Base-by-base conservation (phyloP, 208 protist species). In the Trichomonas tenax region DNA sequence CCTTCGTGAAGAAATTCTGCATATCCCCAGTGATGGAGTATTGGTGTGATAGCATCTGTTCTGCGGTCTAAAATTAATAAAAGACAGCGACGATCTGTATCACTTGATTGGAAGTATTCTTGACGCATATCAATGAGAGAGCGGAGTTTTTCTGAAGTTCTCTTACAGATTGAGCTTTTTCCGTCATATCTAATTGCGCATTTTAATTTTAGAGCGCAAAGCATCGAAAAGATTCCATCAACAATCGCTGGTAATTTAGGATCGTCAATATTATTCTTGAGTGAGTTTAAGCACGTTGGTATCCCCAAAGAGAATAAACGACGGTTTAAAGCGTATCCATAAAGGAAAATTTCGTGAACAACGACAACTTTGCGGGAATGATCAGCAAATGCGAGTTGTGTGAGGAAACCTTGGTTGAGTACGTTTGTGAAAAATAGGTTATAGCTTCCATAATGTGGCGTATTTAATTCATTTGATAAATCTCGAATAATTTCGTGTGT, bases 401-500 rank as follows among this genome's bases (percentile, higher is more conserved):
- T 34, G n/a, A 93, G 15, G 3, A 34, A 51, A 36, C 31, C 86
- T 93, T 93, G 41, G 8, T 34, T 23, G 0, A 93, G 40, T 17
- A 51, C 44, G 38, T 93, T 93, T 34, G 86, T 93, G 51, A 93
- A 93, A 26, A 93, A 93, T 51, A 93, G n/a, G 26, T 93, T 49
- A 93, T 93, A 93, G 14, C 40, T 51, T 4, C 36, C 45, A 36
- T 48, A 93, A 26, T 93, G 86, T 4, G 86, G 86, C 8, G 44
- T 48, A 51, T 93, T 93, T n/a, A 93, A 38, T 51, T 93, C 86
- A 40, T 38, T 93, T 21, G 40, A 51, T 9, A 93, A 38, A 93
- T 48, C 86, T 8, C 45, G 86, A 38, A 93, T 93, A 51, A 48
- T 58, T 93, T 93, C 40, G 9, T 48, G 44, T 48, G 86, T 93